phyloP scores from a whole-genome alignment of 495 filamentous ascomycete genomes.

The Talaromyces thailandensis region DNA sequence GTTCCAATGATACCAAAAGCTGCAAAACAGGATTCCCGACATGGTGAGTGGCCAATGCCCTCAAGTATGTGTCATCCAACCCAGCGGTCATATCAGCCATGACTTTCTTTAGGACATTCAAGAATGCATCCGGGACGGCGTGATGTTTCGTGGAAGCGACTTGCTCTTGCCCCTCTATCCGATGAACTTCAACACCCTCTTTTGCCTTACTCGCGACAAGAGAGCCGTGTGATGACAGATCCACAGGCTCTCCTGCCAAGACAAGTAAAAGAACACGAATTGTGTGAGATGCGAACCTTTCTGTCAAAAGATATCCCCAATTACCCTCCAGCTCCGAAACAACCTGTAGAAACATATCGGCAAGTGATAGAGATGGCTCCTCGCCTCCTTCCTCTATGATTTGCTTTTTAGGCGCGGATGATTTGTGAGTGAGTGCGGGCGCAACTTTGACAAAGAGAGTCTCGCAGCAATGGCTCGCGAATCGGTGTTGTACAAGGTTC shows the following conservation, averaged over 20 bases:
- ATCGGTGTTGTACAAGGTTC: constrained; percentile 83
- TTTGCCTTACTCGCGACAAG: constrained; percentile 83
- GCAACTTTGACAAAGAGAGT: constrained; percentile 79
- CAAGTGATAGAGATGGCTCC: constrained; percentile 52
- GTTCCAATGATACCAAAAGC: constrained; percentile 74
- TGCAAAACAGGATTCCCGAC: constrained; percentile 87
- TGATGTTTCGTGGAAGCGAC: constrained; percentile 24
- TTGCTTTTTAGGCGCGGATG: constrained; percentile 33
- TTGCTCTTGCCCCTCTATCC: constrained; percentile 26
- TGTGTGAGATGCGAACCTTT: constrained; percentile 85
- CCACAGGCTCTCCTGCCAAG: constrained; percentile 71
- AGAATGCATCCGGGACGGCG: constrained; percentile 70
- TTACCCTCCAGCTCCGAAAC: constrained; percentile 77
- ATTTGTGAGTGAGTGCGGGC: constrained; percentile 58
- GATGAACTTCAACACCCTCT: constrained; percentile 56
- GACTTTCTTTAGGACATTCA: constrained; percentile 64
- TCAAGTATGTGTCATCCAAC: constrained; percentile 63
- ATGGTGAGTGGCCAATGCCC: constrained; percentile 74
- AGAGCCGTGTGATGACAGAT: constrained; percentile 52
- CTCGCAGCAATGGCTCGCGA: constrained; percentile 95
- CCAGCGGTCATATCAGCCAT: constrained; percentile 61
- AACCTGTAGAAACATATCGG: constrained; percentile 72
- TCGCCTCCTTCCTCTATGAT: constrained; percentile 21
- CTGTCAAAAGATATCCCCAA: constrained; percentile 74
- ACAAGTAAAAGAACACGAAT: constrained; percentile 78